These are phyloP conservation scores for Pichia kudriavzevii DNA, from an alignment of 1,139 yeast genomes.

Conservation along the genomic window DNA sequence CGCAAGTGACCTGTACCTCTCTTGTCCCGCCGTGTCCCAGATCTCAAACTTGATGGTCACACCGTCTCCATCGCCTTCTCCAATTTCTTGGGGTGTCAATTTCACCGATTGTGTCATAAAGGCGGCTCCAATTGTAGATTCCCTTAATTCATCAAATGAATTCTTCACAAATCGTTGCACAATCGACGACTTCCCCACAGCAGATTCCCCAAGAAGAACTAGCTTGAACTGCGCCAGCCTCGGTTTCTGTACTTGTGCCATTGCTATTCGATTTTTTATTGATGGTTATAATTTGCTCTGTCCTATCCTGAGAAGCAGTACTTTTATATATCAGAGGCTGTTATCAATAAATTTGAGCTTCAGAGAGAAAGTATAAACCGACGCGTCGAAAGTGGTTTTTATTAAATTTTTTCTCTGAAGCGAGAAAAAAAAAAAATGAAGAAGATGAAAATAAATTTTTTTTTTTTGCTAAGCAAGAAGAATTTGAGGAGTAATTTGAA, in stretches of 20 bases:
- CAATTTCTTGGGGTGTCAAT: slow-evolving; percentile 24
- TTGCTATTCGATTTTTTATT: no score
- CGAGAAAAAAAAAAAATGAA: no score
- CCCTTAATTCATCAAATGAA: slow-evolving; percentile 88
- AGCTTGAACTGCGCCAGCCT: slow-evolving; percentile 67
- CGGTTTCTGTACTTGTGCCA: neutral
- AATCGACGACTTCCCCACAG: slow-evolving; percentile 89
- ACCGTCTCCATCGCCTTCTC: slow-evolving; percentile 1
- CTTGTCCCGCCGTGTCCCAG: slow-evolving; percentile 91
- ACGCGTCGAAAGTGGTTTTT: no score
- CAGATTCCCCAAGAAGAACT: slow-evolving; percentile 72
- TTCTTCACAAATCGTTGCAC: slow-evolving; percentile 92
- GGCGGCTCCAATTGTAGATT: slow-evolving; percentile 96
- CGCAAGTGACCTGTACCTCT: slow-evolving; percentile 71
- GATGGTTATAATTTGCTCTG: no score
- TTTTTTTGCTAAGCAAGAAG: neutral
- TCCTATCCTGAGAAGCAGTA: no score
- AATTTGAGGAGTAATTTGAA: neutral
- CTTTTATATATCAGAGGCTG: no score
- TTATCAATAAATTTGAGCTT: no score
- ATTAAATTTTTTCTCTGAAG: no score
- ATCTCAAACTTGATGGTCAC: slow-evolving; percentile 52
- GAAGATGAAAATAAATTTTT: no score
- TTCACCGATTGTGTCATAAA: slow-evolving; percentile 85
- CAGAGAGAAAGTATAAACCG: no score